Conservation (phyloP, 2,329 filamentous ascomycete species). For the Apiospora saccharicola region DNA sequence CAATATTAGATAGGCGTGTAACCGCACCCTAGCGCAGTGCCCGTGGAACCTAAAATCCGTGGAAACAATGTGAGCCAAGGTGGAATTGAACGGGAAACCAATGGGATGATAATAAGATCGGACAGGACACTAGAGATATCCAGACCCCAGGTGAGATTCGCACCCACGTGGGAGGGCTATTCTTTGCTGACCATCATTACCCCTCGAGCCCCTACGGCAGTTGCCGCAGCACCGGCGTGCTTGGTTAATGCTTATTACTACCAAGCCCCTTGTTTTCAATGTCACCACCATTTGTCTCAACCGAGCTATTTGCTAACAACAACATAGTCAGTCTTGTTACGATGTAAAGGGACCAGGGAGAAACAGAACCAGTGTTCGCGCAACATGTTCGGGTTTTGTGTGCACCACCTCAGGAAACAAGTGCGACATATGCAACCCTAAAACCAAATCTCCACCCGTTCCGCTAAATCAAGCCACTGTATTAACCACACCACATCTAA, state of each 20-base stretch:
- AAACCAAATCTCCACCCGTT: background rate
- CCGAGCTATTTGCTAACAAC: background rate
- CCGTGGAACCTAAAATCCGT: too few species aligned
- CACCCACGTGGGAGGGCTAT: background rate
- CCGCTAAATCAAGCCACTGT: background rate
- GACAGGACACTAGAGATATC: background rate
- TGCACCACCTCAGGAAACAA: background rate
- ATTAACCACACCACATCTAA: background rate
- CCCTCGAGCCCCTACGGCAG: background rate
- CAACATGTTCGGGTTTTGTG: background rate
- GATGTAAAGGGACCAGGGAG: background rate
- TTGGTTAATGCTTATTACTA: background rate
- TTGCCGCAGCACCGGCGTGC: background rate
- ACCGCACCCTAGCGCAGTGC: too few species aligned
- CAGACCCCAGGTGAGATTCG: background rate
- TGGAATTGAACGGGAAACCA: too few species aligned
- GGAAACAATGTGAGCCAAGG: too few species aligned
- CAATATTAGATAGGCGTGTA: too few species aligned
- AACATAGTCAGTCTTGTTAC: background rate
- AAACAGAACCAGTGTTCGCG: background rate
- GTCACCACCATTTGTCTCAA: background rate
- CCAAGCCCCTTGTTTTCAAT: background rate
- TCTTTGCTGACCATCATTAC: background rate
- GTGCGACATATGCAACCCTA: background rate
- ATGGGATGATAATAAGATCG: too few species aligned